Conservation (phyloP, 345 rosid genomes). For the Eucalyptus erythrocorys region DNA sequence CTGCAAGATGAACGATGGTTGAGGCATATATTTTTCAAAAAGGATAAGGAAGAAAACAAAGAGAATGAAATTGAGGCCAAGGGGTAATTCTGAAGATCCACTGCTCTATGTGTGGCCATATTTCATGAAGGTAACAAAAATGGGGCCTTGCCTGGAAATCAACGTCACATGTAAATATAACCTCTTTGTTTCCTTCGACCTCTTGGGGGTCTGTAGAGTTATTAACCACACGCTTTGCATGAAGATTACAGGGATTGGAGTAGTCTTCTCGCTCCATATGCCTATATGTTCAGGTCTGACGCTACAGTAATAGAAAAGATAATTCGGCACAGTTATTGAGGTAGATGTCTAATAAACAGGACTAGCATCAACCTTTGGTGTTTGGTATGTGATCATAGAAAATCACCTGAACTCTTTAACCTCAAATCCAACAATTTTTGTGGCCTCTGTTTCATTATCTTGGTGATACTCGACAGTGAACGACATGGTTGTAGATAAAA, state of each 20-base stretch:
- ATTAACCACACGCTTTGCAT: slow-evolving; percentile 55
- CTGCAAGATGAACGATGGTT: slow-evolving; percentile 7
- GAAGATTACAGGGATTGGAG: slow-evolving; percentile 76
- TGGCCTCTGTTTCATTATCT: slow-evolving; percentile 37
- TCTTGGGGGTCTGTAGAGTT: slow-evolving; percentile 77
- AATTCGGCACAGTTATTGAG: not conserved
- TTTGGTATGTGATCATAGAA: not conserved
- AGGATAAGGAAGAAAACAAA: not conserved
- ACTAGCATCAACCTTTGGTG: not conserved
- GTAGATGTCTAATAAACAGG: not conserved
- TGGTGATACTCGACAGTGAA: slow-evolving; percentile 70
- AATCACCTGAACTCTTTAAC: slow-evolving; percentile 77
- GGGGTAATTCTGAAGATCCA: not conserved
- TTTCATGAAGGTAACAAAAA: not conserved
- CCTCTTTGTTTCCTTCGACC: slow-evolving; percentile 53
- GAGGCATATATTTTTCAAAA: not conserved
- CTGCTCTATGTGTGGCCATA: not conserved
- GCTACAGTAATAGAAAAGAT: slow-evolving; percentile 24
- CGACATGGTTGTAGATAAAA: slow-evolving; percentile 76
- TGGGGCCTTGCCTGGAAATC: slow-evolving; percentile 45
- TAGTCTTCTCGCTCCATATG: slow-evolving; percentile 52
- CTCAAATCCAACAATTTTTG: slow-evolving; percentile 89
- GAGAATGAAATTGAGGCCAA: not conserved
- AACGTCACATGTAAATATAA: slow-evolving; percentile 80
- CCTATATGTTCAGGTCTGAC: slow-evolving; percentile 75